phyloP scores from a whole-genome alignment of 129 eudicot species.

The Chrysanthemum makinoi region DNA sequence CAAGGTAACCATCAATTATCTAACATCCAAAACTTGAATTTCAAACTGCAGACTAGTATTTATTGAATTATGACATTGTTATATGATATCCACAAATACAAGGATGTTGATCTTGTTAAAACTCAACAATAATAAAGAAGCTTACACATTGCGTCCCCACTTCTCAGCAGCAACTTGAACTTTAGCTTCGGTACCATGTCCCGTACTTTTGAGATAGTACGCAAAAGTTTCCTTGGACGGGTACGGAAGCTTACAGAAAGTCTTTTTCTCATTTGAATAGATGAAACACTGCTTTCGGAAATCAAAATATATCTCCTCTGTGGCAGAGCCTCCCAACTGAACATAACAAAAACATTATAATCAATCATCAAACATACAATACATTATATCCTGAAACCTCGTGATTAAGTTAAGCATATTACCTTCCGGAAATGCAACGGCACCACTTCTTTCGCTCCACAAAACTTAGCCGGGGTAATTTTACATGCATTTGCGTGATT shows the following conservation, averaged over 20 bases:
- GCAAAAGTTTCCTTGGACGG: slow-evolving; percentile 94
- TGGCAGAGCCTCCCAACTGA: slow-evolving; percentile 61
- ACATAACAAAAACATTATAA: slow-evolving; percentile 16
- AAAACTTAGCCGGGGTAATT: slow-evolving; percentile 90
- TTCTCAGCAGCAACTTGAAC: slow-evolving; percentile 80
- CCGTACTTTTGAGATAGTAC: slow-evolving; percentile 76
- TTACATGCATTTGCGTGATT: slow-evolving; percentile 84
- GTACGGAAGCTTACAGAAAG: slow-evolving; percentile 83
- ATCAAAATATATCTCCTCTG: slow-evolving; percentile 86
- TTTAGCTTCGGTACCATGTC: slow-evolving; percentile 94
- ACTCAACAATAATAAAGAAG: neutral
- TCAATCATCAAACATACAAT: slow-evolving; percentile 17
- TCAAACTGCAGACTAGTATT: too few species aligned
- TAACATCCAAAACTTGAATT: too few species aligned
- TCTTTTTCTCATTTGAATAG: slow-evolving; percentile 71
- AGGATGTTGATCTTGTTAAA: neutral
- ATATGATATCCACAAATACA: neutral
- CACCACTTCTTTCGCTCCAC: slow-evolving; percentile 90
- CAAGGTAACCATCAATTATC: too few species aligned
- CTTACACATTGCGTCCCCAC: slow-evolving; percentile 99
- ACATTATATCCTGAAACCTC: neutral
- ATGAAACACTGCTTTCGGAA: slow-evolving; percentile 92
- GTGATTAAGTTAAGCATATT: slow-evolving; percentile 20
- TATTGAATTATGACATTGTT: neutral
- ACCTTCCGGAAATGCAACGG: slow-evolving; percentile 84